Conservation (phyloP, 352 stramenopile genomes). For the Phytopythium sindhum region DNA sequence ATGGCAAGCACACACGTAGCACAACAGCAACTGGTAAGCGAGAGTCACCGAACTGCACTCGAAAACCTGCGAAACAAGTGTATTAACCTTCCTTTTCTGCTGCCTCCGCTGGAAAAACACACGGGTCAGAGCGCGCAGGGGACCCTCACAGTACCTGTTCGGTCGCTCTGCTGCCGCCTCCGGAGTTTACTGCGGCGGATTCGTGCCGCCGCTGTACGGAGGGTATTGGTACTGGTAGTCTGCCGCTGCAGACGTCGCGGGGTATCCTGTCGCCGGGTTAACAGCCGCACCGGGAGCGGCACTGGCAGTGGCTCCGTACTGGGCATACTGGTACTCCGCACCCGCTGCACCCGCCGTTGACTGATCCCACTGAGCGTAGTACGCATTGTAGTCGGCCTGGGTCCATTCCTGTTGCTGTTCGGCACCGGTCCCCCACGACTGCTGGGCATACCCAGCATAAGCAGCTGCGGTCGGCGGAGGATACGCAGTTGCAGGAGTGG, state of each 20-base stretch:
- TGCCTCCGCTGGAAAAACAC: not conserved
- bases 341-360: slow-evolving; percentile 14
- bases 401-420: slow-evolving; percentile 27
- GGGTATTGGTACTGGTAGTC: slow-evolving; percentile 46
- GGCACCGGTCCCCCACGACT: slow-evolving; percentile 13
- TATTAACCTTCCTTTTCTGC: not conserved
- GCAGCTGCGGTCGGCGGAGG: slow-evolving; percentile 16
- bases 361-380: slow-evolving; percentile 49
- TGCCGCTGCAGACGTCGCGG: not conserved
- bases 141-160: not conserved
- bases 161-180: not conserved
- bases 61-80: not conserved
- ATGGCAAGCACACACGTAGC: not conserved
- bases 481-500: slow-evolving; percentile 7
- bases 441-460: slow-evolving; percentile 4
- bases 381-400: slow-evolving; percentile 39
- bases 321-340: slow-evolving; percentile 19
- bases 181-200: slow-evolving; percentile 19
- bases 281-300: slow-evolving; percentile 2
- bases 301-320: slow-evolving; percentile 1
- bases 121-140: not conserved
- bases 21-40: not conserved
- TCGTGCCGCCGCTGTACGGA: slow-evolving; percentile 25
- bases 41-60: not conserved
- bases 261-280: slow-evolving; percentile 1